Conservation (phyloP, 352 stramenopile species). For the Globisporangium irregulare region DNA sequence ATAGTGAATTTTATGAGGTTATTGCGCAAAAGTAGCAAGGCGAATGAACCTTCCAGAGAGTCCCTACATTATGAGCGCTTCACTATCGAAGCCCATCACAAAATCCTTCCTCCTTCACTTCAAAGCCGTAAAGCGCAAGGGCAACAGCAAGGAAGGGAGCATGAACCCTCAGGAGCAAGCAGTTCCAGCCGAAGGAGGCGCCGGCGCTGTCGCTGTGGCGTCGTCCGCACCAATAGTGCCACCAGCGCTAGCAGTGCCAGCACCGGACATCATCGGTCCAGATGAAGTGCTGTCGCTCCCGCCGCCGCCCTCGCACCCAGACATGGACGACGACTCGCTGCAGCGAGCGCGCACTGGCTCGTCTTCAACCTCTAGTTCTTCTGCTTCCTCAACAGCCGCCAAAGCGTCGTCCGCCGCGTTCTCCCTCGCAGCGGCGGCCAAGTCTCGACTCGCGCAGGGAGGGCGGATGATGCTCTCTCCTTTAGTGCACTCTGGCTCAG, state of each 20-base stretch:
- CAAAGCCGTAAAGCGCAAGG: too few species aligned
- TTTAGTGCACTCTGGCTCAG: conserved; percentile 18
- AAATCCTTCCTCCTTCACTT: too few species aligned
- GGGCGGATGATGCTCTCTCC: conserved; percentile 57
- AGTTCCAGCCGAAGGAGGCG: background rate
- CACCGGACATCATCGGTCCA: background rate
- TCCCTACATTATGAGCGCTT: too few species aligned
- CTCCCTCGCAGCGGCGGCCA: conserved; percentile 43
- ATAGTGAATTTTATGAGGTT: too few species aligned
- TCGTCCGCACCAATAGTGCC: background rate
- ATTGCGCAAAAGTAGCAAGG: too few species aligned
- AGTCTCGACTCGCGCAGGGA: conserved; percentile 52
- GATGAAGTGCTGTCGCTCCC: conserved; percentile 17
- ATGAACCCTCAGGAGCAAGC: background rate
- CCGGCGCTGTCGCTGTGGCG: background rate
- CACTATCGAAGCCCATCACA: too few species aligned
- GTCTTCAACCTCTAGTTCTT: conserved; percentile 14
- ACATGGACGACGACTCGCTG: conserved; percentile 24
- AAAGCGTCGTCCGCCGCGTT: conserved; percentile 49
- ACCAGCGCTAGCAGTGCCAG: background rate
- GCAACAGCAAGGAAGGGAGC: too few species aligned
- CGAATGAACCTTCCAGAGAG: too few species aligned
- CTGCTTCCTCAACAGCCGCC: conserved; percentile 21
- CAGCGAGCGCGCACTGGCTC: conserved; percentile 7
- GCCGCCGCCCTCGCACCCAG: conserved; percentile 5